phyloP scores from a whole-genome alignment of 306 rosid genomes.

The Corylus americana region DNA sequence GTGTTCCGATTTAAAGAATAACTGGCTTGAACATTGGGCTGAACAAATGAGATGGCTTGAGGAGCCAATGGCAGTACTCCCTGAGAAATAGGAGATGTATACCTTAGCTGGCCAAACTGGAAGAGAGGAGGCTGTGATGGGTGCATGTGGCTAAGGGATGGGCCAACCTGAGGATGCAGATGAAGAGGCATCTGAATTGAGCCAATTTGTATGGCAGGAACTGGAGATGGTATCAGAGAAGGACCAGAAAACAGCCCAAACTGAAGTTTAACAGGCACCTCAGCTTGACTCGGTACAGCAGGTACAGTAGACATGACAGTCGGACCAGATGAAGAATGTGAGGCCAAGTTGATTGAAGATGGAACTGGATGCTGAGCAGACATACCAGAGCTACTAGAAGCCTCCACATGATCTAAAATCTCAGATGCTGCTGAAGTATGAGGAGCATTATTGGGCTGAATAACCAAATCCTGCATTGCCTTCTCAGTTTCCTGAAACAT shows the following conservation, averaged over 20 bases:
- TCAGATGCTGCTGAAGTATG: slow-evolving; percentile 43
- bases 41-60: slow-evolving; percentile 77
- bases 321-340: slow-evolving; percentile 52
- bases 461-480: slow-evolving; percentile 45
- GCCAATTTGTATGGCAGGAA: slow-evolving; percentile 95
- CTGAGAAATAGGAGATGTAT: slow-evolving; percentile 71
- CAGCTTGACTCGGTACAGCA: slow-evolving; percentile 62
- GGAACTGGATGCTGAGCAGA: slow-evolving; percentile 49
- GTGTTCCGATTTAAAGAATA: slow-evolving; percentile 58
- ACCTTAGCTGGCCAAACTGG: slow-evolving; percentile 96
- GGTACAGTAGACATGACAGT: slow-evolving; percentile 46
- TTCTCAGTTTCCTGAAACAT: slow-evolving; percentile 61
- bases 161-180: slow-evolving; percentile 76
- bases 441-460: slow-evolving; percentile 44
- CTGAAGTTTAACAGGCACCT: slow-evolving; percentile 82
- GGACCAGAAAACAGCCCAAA: slow-evolving; percentile 98
- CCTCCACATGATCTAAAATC: slow-evolving; percentile 45
- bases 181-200: slow-evolving; percentile 99
- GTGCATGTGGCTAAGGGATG: slow-evolving; percentile 74
- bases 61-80: slow-evolving; percentile 80
- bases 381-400: slow-evolving; percentile 47
- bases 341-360: slow-evolving; percentile 44
- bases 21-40: slow-evolving; percentile 57
- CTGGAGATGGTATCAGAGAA: slow-evolving; percentile 90
- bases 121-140: slow-evolving; percentile 82